These are phyloP conservation scores for Taphrina flavorubra DNA, from an alignment of 1,139 yeast species.

Conservation along the genomic window DNA sequence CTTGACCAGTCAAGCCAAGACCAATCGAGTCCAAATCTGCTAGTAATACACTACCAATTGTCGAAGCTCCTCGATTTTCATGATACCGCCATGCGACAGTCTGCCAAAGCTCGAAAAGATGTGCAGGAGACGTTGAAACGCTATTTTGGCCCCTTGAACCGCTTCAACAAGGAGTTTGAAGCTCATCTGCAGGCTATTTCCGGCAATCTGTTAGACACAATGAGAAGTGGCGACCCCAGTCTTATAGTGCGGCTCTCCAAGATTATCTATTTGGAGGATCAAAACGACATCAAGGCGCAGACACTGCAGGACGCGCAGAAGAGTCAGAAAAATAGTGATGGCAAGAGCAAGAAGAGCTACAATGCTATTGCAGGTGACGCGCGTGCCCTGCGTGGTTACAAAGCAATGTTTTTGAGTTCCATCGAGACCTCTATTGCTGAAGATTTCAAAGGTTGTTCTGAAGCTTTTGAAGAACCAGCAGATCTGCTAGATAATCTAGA, in stretches of 20 bases:
- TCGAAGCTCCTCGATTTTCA: slow-evolving; percentile 75
- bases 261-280: slow-evolving; percentile 78
- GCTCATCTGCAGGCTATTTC: slow-evolving; percentile 65
- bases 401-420: slow-evolving; percentile 65
- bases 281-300: slow-evolving; percentile 63
- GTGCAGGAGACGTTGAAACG: slow-evolving; percentile 68
- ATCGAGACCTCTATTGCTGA: slow-evolving; percentile 67
- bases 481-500: slow-evolving; percentile 71
- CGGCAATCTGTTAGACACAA: slow-evolving; percentile 68
- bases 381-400: slow-evolving; percentile 64
- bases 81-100: slow-evolving; percentile 69
- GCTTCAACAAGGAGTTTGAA: slow-evolving; percentile 66
- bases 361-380: slow-evolving; percentile 39
- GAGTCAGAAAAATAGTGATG: slow-evolving; percentile 43
- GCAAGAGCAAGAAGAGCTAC: slow-evolving; percentile 26
- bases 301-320: slow-evolving; percentile 49
- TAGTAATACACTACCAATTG: slow-evolving; percentile 71
- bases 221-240: slow-evolving; percentile 69
- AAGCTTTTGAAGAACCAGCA: slow-evolving; percentile 58
- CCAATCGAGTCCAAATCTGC: slow-evolving; percentile 63
- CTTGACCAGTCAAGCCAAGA: slow-evolving; percentile 61
- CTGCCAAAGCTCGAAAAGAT: slow-evolving; percentile 67
- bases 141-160: slow-evolving; percentile 62
- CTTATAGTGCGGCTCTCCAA: slow-evolving; percentile 74
- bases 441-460: slow-evolving; percentile 68